Conservation (phyloP, 2,329 filamentous ascomycete genomes). For the Penicillium sp. region DNA sequence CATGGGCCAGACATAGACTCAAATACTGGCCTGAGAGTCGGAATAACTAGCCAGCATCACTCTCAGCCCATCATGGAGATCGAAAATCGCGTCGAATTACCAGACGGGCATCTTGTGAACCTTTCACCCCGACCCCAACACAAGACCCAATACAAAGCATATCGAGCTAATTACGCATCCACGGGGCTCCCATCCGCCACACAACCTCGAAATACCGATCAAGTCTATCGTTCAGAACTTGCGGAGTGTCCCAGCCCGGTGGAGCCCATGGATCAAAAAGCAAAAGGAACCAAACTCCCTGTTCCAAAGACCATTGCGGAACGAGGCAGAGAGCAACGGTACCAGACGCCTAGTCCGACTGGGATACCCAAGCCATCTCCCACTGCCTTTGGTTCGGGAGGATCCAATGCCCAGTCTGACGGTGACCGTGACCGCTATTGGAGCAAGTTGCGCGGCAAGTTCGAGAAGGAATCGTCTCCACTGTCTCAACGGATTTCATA, state of each 20-base stretch:
- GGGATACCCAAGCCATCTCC: conserved; percentile 14
- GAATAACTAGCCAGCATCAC: conserved; percentile 2
- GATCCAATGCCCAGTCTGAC: conserved; percentile 5
- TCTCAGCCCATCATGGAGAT: conserved; percentile 24
- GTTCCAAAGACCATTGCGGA: conserved; percentile 21
- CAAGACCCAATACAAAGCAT: conserved; percentile 15
- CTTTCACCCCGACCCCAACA: conserved; percentile 23
- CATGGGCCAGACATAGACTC: conserved; percentile 14
- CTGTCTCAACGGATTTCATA: conserved; percentile 9
- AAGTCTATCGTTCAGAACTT: conserved; percentile 5
- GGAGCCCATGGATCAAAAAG: conserved; percentile 13
- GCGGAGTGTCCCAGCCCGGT: conserved; percentile 6
- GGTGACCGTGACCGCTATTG: conserved; percentile 27
- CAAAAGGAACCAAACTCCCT: conserved; percentile 28
- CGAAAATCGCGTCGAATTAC: conserved; percentile 22
- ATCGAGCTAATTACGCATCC: conserved; percentile 14
- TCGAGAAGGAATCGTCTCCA: conserved; percentile 24
- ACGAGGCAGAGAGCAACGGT: conserved; percentile 12
- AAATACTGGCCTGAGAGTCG: conserved; percentile 18
- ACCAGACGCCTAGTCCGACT: conserved; percentile 14
- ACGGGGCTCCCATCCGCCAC: conserved; percentile 8
- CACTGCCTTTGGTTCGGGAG: conserved; percentile 6
- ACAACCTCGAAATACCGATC: conserved; percentile 4
- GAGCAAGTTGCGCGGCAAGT: conserved; percentile 25
- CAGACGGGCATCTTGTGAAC: conserved; percentile 29